A percentile compares a stretch with the other conserved stretches of the same genome.
Conservation (phyloP, 2,329 filamentous ascomycete species). For the Colletotrichum sp. region DNA sequence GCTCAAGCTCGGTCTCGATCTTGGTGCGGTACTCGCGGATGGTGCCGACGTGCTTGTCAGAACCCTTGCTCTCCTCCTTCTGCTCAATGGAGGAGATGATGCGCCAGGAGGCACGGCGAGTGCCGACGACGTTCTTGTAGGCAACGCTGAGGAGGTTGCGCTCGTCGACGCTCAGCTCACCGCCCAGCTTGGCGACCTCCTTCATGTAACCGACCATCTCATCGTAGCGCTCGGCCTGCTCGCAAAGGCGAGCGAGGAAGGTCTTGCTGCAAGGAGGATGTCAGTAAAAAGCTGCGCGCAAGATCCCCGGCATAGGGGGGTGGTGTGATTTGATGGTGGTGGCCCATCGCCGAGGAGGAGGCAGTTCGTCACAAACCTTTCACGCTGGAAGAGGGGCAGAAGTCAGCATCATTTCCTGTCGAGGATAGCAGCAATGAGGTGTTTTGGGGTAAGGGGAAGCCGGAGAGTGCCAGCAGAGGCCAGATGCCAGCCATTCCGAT, state of each 20-base stretch:
- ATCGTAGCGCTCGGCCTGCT: conserved; percentile 99
- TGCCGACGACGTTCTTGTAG: conserved; percentile 99
- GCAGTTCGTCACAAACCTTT: conserved; percentile 58
- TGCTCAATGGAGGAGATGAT: conserved; percentile 99
- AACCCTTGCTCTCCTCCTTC: conserved; percentile 99
- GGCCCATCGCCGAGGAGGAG: conserved; percentile 1
- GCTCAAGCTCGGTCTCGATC: conserved; percentile 97
- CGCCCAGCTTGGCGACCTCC: conserved; percentile 91
- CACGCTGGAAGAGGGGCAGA: conserved; percentile 57
- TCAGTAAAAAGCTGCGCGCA: conserved; percentile 13
- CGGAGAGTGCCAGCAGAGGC: background rate
- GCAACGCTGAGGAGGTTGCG: conserved; percentile 98
- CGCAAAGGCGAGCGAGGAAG: conserved; percentile 98
- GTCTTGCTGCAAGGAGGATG: conserved; percentile 76
- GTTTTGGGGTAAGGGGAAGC: background rate
- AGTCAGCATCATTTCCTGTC: conserved; percentile 34
- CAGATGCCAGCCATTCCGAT: background rate
- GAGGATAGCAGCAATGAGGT: background rate
- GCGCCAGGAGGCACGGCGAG: conserved; percentile 97
- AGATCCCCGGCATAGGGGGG: conserved; percentile 4
- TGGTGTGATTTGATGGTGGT: conserved; percentile 6
- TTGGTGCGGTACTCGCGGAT: conserved; percentile 98
- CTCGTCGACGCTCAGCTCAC: conserved; percentile 92
- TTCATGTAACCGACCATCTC: conserved; percentile 99
- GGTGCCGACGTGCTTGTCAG: conserved; percentile 89